Evolutionary conservation across 371 early-diverging fungal species (phyloP).

Genomic region (Cladochytrium tenue): DNA sequence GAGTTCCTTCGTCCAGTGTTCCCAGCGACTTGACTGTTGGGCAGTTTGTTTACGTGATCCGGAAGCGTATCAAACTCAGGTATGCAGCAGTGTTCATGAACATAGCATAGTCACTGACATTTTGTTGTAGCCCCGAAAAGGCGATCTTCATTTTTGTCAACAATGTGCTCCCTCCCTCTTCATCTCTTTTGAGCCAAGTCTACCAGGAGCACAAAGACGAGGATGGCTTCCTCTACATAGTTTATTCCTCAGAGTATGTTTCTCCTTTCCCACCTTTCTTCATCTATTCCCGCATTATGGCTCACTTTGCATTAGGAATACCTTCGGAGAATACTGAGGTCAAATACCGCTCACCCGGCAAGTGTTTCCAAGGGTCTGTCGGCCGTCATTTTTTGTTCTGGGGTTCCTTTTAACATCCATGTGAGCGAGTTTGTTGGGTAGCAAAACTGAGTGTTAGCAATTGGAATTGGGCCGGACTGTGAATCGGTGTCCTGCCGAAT

Average conservation of each 20-base stretch:
- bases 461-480: too few species aligned
- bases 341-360: too few species aligned
- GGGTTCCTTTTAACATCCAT: too few species aligned
- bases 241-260: slow-evolving; percentile 32
- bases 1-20: slow-evolving; percentile 46
- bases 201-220: slow-evolving; percentile 95
- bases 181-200: slow-evolving; percentile 81
- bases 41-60: slow-evolving; percentile 89
- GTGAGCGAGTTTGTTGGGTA: too few species aligned
- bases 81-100: neutral
- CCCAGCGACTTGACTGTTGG: slow-evolving; percentile 97
- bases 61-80: slow-evolving; percentile 53
- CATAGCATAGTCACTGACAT: neutral
- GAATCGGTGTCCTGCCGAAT: too few species aligned
- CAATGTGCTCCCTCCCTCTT: slow-evolving; percentile 83
- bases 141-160: slow-evolving; percentile 98
- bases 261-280: neutral
- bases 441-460: too few species aligned
- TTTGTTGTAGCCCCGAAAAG: slow-evolving; percentile 77
- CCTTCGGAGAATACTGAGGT: too few species aligned
- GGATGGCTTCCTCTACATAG: slow-evolving; percentile 92
- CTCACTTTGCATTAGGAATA: slow-evolving; percentile 7
- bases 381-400: too few species aligned
- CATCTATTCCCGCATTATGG: neutral
- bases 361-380: too few species aligned